Percentiles rank a stretch among this genome's conserved stretches.
phyloP scores from a whole-genome alignment of 805 yeast genomes.

The Yarrowia sp. region DNA sequence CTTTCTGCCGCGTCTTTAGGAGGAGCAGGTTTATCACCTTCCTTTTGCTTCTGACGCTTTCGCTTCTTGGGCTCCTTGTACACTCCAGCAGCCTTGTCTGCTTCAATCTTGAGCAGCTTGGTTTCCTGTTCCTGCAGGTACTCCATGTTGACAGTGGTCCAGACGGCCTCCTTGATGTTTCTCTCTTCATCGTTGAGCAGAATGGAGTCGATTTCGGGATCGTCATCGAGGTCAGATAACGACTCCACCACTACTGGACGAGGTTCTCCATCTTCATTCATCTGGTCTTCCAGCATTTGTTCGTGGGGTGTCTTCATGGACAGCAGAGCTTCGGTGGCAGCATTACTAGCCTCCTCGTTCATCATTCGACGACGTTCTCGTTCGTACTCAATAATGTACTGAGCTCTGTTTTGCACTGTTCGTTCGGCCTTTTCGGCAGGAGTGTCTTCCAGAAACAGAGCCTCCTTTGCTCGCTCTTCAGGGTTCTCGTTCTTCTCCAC shows the following conservation, averaged over 20 bases:
- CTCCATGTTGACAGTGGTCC: slow-evolving; percentile 89
- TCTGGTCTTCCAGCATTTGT: neutral
- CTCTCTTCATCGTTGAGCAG: slow-evolving; percentile 69
- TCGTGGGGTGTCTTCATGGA: slow-evolving; percentile 22
- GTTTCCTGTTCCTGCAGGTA: slow-evolving; percentile 80
- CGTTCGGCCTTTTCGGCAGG: slow-evolving; percentile 28
- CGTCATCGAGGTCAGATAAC: slow-evolving; percentile 75
- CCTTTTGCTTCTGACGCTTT: slow-evolving; percentile 38
- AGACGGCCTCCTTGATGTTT: slow-evolving; percentile 70
- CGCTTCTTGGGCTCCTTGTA: slow-evolving; percentile 50
- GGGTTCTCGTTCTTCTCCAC: neutral
- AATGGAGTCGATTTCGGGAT: slow-evolving; percentile 59
- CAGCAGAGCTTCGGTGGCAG: slow-evolving; percentile 2
- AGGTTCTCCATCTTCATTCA: neutral
- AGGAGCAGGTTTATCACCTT: slow-evolving; percentile 30
- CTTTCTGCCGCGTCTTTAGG: slow-evolving; percentile 62
- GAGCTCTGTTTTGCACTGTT: slow-evolving; percentile 18
- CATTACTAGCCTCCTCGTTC: slow-evolving; percentile 26
- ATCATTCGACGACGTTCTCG: slow-evolving; percentile 10
- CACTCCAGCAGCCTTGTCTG: slow-evolving; percentile 80
- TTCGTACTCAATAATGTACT: slow-evolving; percentile 24
- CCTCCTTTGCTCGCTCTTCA: slow-evolving; percentile 26
- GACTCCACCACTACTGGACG: slow-evolving; percentile 38
- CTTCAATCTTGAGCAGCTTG: slow-evolving; percentile 77
- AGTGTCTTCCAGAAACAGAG: slow-evolving; percentile 26